These are phyloP conservation scores for Fusarium lyarnte DNA, from an alignment of 2,329 filamentous ascomycete species.

Conservation along the genomic window DNA sequence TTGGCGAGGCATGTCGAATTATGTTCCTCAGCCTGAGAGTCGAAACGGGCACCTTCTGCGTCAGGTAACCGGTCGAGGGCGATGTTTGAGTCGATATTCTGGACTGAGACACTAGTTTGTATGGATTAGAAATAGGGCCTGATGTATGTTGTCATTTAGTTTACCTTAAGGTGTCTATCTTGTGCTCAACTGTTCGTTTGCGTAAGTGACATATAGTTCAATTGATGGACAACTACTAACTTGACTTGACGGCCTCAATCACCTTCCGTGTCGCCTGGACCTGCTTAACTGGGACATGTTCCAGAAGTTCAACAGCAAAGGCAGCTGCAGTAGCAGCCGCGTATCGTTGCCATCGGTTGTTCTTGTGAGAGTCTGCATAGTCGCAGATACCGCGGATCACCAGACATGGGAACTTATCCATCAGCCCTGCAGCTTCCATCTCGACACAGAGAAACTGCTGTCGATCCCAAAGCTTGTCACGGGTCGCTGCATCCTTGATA, in stretches of 20 bases:
- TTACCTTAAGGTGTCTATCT: neutral
- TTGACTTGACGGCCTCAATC: constrained; percentile 38
- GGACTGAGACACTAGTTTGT: neutral
- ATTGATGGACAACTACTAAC: neutral
- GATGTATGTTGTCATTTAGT: neutral
- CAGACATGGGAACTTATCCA: neutral
- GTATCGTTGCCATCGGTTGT: neutral
- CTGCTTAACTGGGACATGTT: constrained; percentile 48
- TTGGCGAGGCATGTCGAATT: constrained; percentile 43
- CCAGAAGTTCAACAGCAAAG: neutral
- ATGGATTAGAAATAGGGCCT: neutral
- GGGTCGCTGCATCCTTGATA: neutral
- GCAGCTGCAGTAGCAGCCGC: neutral
- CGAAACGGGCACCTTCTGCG: constrained; percentile 41
- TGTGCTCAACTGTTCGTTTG: neutral
- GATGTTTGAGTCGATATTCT: neutral
- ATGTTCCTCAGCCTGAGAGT: constrained; percentile 49
- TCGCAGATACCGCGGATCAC: neutral
- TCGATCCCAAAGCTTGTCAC: rapidly evolving
- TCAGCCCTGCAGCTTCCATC: neutral
- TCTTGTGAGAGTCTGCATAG: neutral
- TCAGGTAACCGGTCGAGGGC: neutral
- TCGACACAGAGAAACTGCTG: neutral
- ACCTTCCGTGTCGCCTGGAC: constrained; percentile 69
- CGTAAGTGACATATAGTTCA: rapidly evolving